Evolutionary conservation across 768 basidiomycete genomes (phyloP).

Genomic region (Cystobasidium onofrii): DNA sequence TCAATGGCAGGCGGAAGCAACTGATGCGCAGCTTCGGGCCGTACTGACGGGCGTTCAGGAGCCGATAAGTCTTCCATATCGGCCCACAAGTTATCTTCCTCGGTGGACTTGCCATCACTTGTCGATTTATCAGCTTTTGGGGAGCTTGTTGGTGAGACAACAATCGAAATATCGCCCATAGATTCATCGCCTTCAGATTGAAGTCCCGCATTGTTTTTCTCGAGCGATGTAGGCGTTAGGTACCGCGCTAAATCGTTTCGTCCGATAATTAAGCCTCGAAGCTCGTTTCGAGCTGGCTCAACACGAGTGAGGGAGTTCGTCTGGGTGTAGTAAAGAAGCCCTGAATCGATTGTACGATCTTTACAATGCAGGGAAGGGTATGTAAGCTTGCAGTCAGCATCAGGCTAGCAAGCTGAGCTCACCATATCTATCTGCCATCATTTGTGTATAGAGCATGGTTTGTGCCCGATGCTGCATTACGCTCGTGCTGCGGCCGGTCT

Average conservation of each 20-base stretch:
- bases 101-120: not conserved
- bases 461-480: slow-evolving; percentile 92
- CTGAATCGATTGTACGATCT: slow-evolving; percentile 67
- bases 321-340: slow-evolving; percentile 89
- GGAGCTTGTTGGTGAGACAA: slow-evolving; percentile 47
- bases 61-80: not conserved
- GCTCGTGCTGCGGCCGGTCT: slow-evolving; percentile 72
- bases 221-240: slow-evolving; percentile 44
- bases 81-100: slow-evolving; percentile 23
- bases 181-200: slow-evolving; percentile 4
- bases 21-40: slow-evolving; percentile 40
- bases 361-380: no score
- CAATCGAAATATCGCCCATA: not conserved
- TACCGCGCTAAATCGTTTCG: slow-evolving; percentile 78
- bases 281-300: slow-evolving; percentile 67
- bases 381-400: not conserved
- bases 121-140: not conserved
- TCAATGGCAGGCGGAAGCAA: slow-evolving; percentile 85
- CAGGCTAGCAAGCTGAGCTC: slow-evolving; percentile 14
- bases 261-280: slow-evolving; percentile 68
- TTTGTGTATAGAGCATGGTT: slow-evolving; percentile 89
- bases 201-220: slow-evolving; percentile 34
- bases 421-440: slow-evolving; percentile 81
- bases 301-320: slow-evolving; percentile 78
- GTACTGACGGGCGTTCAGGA: not conserved